Evolutionary conservation across 371 early-diverging fungal species (phyloP).

Genomic region (Mucor racemosus): DNA sequence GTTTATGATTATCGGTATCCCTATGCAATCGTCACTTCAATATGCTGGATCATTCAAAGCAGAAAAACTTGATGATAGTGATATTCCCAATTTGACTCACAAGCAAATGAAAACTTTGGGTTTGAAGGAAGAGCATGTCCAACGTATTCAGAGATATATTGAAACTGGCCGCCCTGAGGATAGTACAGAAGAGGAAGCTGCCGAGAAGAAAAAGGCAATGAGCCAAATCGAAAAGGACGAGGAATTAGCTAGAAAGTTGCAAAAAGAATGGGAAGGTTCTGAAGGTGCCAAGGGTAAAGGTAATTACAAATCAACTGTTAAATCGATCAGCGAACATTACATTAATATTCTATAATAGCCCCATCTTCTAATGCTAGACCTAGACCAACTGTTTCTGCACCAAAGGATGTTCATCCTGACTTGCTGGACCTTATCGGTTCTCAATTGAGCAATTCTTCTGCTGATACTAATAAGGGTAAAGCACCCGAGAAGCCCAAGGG

Average conservation of each 20-base stretch:
- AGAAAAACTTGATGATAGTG: constrained; percentile 81
- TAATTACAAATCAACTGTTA: constrained; percentile 23
- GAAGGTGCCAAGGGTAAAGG: constrained; percentile 30
- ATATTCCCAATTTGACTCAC: constrained; percentile 74
- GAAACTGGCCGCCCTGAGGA: constrained; percentile 48
- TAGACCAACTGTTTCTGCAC: constrained; percentile 47
- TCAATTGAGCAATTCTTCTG: constrained; percentile 29
- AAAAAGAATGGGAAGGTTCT: constrained; percentile 54
- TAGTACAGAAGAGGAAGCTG: constrained; percentile 42
- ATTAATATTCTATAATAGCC: not conserved
- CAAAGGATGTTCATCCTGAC: constrained; percentile 52
- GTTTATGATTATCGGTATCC: constrained; percentile 78
- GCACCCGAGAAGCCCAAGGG: constrained; percentile 24
- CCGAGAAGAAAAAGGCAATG: constrained; percentile 30
- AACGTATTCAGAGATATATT: constrained; percentile 71
- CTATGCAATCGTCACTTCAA: constrained; percentile 69
- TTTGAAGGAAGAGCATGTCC: constrained; percentile 83
- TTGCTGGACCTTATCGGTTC: constrained; percentile 40
- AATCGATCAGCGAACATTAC: not conserved
- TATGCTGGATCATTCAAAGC: constrained; percentile 84
- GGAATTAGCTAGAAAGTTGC: constrained; percentile 74
- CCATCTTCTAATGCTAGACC: constrained; percentile 38
- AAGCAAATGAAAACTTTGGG: constrained; percentile 79
- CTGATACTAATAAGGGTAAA: constrained; percentile 18
- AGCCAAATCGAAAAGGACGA: constrained; percentile 61